phyloP scores from a whole-genome alignment of 1,284 basidiomycete species.

The Meira miltonrushii region DNA sequence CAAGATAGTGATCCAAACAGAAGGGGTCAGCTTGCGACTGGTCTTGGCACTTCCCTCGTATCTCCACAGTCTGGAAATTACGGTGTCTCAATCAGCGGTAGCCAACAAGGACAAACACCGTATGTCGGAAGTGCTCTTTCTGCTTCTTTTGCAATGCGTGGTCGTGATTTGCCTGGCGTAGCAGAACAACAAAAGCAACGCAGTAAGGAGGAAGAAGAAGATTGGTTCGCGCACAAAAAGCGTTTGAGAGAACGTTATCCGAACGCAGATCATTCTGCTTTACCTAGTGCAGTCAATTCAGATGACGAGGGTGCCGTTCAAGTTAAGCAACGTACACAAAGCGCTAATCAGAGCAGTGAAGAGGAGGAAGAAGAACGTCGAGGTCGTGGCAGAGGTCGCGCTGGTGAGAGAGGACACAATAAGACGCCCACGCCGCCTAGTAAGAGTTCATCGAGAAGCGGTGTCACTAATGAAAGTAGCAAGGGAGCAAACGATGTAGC shows the following conservation, averaged over 20 bases:
- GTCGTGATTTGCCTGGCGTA: constrained; percentile 25
- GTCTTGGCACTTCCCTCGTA: background rate
- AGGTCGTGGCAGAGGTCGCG: constrained; percentile 15
- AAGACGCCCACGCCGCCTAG: background rate
- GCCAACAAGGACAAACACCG: background rate
- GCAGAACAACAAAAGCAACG: constrained; percentile 1
- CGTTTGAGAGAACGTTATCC: constrained; percentile 41
- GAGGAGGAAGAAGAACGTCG: constrained; percentile 12
- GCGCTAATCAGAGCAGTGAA: constrained; percentile 2
- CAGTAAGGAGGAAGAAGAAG: constrained; percentile 24
- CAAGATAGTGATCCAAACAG: background rate
- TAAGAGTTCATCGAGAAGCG: background rate
- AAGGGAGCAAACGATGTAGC: too few species aligned
- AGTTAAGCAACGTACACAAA: background rate
- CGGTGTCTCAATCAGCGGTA: background rate
- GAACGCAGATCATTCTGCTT: constrained; percentile 38
- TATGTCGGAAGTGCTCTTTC: constrained; percentile 21
- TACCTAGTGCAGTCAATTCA: constrained; percentile 26
- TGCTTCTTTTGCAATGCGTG: constrained; percentile 44
- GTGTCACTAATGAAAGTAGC: too few species aligned
- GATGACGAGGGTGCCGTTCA: constrained; percentile 20
- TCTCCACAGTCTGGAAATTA: background rate
- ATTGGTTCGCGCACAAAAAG: constrained; percentile 36
- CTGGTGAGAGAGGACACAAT: background rate
- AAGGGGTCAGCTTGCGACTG: background rate